A percentile compares a stretch with the other conserved stretches of the same genome.
These are phyloP conservation scores for Fusarium mangiferae DNA, from an alignment of 2,329 filamentous ascomycete genomes.

Conservation along the genomic window DNA sequence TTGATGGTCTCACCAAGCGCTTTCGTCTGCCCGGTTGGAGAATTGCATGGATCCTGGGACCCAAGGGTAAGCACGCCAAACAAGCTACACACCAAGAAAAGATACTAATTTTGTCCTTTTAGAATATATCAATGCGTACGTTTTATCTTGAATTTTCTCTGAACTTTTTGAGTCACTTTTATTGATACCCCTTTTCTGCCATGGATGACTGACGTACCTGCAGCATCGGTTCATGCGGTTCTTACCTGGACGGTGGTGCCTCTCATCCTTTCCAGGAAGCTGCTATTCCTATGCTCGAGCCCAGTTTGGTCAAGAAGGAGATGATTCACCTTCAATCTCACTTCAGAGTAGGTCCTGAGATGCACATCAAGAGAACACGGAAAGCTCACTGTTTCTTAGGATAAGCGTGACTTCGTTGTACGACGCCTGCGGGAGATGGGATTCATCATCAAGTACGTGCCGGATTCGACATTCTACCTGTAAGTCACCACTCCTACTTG, in stretches of 20 bases:
- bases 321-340: constrained; percentile 91
- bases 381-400: constrained; percentile 50
- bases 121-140: background rate
- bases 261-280: constrained; percentile 97
- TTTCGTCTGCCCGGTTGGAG: constrained; percentile 97
- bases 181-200: background rate
- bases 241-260: constrained; percentile 93
- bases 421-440: constrained; percentile 84
- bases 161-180: background rate
- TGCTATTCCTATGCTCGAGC: constrained; percentile 92
- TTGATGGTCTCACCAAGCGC: constrained; percentile 95
- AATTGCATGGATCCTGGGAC: constrained; percentile 94
- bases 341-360: constrained; percentile 68
- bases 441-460: constrained; percentile 84
- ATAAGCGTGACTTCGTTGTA: constrained; percentile 93
- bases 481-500: constrained; percentile 56
- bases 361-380: background rate
- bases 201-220: background rate
- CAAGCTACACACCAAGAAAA: background rate
- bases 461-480: constrained; percentile 94
- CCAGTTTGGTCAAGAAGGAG: constrained; percentile 79
- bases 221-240: constrained; percentile 84
- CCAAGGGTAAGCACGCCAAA: constrained; percentile 66
- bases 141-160: background rate
- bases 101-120: background rate